These are phyloP conservation scores for Plenodomus biglobosus DNA, from an alignment of 2,329 filamentous ascomycete species.

Conservation along the genomic window DNA sequence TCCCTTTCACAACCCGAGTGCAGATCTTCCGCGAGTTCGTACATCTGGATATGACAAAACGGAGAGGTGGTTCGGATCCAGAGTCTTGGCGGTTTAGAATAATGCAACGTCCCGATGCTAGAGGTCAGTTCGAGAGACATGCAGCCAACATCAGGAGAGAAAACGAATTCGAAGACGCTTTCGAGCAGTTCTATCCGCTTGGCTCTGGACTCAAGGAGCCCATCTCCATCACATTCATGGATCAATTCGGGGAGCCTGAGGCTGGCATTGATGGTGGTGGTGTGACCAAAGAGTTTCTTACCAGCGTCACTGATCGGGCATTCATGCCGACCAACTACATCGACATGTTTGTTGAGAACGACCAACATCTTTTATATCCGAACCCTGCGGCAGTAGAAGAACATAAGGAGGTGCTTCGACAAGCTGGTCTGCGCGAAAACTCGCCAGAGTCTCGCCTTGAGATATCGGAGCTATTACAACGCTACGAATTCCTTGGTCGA, in stretches of 20 bases:
- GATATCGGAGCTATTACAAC: conserved; percentile 64
- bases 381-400: conserved; percentile 79
- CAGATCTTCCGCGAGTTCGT: conserved; percentile 94
- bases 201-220: conserved; percentile 87
- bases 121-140: conserved; percentile 52
- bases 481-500: conserved; percentile 89
- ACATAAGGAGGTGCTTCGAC: conserved; percentile 59
- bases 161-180: conserved; percentile 82
- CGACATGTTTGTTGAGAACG: conserved; percentile 78
- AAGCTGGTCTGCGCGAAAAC: conserved; percentile 55
- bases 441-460: conserved; percentile 59
- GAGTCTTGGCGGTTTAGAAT: conserved; percentile 71
- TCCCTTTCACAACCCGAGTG: conserved; percentile 88
- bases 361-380: conserved; percentile 83
- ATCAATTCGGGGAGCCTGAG: conserved; percentile 82
- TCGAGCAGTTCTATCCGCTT: conserved; percentile 76
- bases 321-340: conserved; percentile 62
- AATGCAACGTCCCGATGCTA: conserved; percentile 37
- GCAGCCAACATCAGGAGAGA: conserved; percentile 79
- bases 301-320: conserved; percentile 81
- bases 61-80: conserved; percentile 70
- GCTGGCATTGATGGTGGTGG: conserved; percentile 96
- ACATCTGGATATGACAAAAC: conserved; percentile 72
- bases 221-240: conserved; percentile 94
- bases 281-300: conserved; percentile 96